Evolutionary conservation across 192 early-diverging fungal genomes (phyloP), one percentile per base, ranked within the genome.

Genomic region (Podila verticillata): DNA sequence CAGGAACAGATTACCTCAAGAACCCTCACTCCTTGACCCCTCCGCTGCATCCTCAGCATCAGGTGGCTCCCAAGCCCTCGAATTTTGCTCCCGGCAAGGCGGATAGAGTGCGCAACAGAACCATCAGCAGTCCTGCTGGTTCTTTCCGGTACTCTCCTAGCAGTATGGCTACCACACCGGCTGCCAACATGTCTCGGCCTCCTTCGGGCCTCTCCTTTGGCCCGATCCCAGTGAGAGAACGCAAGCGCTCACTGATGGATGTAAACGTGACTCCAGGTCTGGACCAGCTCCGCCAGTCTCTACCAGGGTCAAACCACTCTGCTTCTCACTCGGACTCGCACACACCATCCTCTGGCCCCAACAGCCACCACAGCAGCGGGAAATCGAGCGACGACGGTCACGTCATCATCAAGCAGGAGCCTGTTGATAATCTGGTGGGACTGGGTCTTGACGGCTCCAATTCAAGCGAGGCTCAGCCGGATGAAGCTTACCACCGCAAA

Each of bases 211-310:
- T 72, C 1, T 80, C 77, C 12, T 72, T 80, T 49, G 77, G 77
- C 7, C 77, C 77, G 7, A 67, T 80, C 28, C 77, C 77, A 13
- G 77, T 80, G 13, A 70, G 77, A 9, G 77, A 80, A 39, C 69
- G 77, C 10, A 80, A 80, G 61, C 77, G 77, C 12, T 80, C 77
- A 10, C 48, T 80, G 26, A 44, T 80, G 65, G 77, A 80, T 64
- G 77, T 70, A 26, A 72, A 80, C 22, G 64, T 80, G 51, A 44
- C 75, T 0, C 77, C 57, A 22, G 77, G 77, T n/a, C 34, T 80
- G 64, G 77, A 80, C 34, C 77, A 80, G 39, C n/a, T 72, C 5
- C 77, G 77, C 24, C 77, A 80, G 51, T 39, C 70, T 13, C 29
- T 68, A 13, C 48, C 68, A 10, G 54, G 54, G 4, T 7, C 28